Conservation (phyloP, 2,329 filamentous ascomycete genomes). For the Botrytis medusae region DNA sequence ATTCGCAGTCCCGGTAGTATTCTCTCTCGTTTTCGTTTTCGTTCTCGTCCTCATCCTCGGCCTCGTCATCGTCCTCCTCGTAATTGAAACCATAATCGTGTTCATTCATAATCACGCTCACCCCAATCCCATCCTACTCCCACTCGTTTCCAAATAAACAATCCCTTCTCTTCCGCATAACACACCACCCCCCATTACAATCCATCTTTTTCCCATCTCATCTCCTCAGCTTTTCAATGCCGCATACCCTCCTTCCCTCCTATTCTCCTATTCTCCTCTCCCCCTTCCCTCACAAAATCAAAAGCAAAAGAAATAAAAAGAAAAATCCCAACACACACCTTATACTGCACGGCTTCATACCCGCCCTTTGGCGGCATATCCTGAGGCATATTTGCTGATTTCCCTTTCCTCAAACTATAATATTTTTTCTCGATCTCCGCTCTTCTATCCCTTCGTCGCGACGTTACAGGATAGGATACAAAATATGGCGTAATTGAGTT, state of each 20-base stretch:
- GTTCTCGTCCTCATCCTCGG: background rate
- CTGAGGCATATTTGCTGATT: conserved; percentile 74
- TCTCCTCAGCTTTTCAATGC: background rate
- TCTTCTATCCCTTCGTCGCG: background rate
- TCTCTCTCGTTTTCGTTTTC: background rate
- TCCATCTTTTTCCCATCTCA: background rate
- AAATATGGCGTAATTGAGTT: background rate
- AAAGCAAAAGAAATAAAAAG: background rate
- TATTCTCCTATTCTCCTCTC: too few species aligned
- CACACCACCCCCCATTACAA: background rate
- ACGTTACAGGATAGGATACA: background rate
- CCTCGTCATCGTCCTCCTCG: background rate
- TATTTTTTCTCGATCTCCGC: background rate
- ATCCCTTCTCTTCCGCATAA: too few species aligned
- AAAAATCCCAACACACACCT: conserved; percentile 55
- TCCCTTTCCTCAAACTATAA: background rate
- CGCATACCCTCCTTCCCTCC: background rate
- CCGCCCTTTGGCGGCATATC: conserved; percentile 95
- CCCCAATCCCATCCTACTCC: background rate
- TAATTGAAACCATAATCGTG: background rate
- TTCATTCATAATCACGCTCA: background rate
- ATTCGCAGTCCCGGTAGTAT: background rate
- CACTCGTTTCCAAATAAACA: background rate
- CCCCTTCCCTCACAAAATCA: background rate
- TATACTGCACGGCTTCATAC: conserved; percentile 96